phyloP scores from a whole-genome alignment of 805 yeast genomes.

The Starmerella davenportii region DNA sequence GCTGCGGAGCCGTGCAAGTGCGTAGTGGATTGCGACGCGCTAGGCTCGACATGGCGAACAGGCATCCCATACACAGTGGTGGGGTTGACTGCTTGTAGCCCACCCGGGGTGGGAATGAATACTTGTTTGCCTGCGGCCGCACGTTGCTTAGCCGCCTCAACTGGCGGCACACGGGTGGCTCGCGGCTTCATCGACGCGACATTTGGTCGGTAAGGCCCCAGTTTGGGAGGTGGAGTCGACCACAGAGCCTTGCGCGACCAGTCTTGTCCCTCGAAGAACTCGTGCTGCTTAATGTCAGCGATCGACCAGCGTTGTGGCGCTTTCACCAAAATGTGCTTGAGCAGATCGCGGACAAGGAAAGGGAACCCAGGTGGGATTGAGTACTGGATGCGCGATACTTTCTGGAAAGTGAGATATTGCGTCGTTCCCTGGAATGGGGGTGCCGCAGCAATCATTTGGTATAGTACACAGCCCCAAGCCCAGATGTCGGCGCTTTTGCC shows the following conservation, averaged over 20 bases:
- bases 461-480: constrained; percentile 84
- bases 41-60: background rate
- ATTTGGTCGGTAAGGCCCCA: constrained; percentile 31
- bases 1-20: too few relatives aligned
- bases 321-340: constrained; percentile 45
- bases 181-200: constrained; percentile 16
- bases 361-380: constrained; percentile 54
- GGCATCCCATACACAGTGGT: constrained; percentile 16
- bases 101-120: constrained; percentile 14
- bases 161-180: background rate
- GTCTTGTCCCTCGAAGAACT: constrained; percentile 49
- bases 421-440: constrained; percentile 84
- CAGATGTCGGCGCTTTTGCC: constrained; percentile 78
- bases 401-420: constrained; percentile 74
- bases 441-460: constrained; percentile 60
- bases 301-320: constrained; percentile 50
- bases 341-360: constrained; percentile 42
- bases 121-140: constrained; percentile 1
- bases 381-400: constrained; percentile 63
- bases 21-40: too few relatives aligned
- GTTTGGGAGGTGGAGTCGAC: constrained; percentile 47
- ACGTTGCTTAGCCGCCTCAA: background rate
- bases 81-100: constrained; percentile 15
- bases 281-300: constrained; percentile 41
- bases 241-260: constrained; percentile 61